Conservation (phyloP, 441 rosid genomes). For the Jatropha podagrica region DNA sequence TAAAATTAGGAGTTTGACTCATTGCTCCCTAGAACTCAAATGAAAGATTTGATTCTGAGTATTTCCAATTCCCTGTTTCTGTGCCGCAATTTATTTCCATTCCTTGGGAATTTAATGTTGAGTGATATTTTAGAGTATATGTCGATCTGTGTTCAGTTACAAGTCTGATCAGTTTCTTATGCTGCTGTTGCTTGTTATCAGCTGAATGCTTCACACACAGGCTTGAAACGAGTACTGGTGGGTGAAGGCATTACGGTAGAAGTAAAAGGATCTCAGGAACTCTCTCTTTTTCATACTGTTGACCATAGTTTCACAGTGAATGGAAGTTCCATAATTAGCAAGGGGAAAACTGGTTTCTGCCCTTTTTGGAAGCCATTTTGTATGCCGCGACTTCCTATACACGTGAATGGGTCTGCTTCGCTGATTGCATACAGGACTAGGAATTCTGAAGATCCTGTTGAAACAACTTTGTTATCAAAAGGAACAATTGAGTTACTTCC, state of each 20-base stretch:
- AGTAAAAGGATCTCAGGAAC: conserved; percentile 52
- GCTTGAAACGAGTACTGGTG: conserved; percentile 57
- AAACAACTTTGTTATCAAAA: conserved; percentile 38
- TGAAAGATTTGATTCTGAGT: background rate
- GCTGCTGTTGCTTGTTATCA: conserved; percentile 31
- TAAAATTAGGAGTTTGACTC: background rate
- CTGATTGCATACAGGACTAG: conserved; percentile 49
- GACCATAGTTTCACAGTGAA: conserved; percentile 27
- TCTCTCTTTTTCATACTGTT: conserved; percentile 50
- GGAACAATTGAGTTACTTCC: conserved; percentile 53
- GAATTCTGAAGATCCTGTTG: conserved; percentile 41
- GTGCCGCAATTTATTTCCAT: background rate
- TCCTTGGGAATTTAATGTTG: background rate
- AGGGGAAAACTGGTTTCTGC: conserved; percentile 29
- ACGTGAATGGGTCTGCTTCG: conserved; percentile 59
- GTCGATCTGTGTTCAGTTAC: background rate
- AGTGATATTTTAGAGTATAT: background rate
- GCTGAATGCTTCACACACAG: conserved; percentile 48
- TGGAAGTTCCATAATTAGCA: conserved; percentile 18
- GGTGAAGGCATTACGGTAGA: conserved; percentile 69
- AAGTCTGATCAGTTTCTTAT: conserved; percentile 1
- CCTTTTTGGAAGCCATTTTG: conserved; percentile 39
- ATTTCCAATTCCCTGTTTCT: background rate
- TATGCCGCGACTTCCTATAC: conserved; percentile 48
- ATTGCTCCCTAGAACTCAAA: background rate